These are phyloP conservation scores for Micromonas commoda DNA, from an alignment of 139 green algal species.

Conservation along the genomic window DNA sequence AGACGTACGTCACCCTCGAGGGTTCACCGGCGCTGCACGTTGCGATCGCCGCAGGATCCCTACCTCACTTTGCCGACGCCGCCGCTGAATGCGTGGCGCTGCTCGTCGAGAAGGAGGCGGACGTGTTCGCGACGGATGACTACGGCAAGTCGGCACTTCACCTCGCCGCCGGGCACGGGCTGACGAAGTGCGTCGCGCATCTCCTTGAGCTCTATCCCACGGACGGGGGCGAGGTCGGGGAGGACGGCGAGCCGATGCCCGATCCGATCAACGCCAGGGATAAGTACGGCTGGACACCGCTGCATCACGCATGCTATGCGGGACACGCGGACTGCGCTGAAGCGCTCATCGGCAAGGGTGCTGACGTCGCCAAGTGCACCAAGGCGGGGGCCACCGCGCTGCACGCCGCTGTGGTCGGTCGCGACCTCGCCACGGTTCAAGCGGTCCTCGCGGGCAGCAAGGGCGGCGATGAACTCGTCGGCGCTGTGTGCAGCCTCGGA, in stretches of 20 bases:
- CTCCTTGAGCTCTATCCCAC: conserved; percentile 36
- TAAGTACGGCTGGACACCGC: neutral
- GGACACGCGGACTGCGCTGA: conserved; percentile 23
- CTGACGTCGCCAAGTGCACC: neutral
- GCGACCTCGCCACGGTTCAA: neutral
- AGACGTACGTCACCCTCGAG: conserved; percentile 45
- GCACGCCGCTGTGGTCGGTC: conserved; percentile 5
- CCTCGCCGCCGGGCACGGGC: conserved; percentile 59
- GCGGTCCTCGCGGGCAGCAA: too few relatives aligned
- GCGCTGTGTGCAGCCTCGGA: neutral
- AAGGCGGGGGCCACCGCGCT: conserved; percentile 1
- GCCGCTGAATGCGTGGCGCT: conserved; percentile 36
- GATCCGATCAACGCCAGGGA: conserved; percentile 8
- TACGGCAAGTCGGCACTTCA: conserved; percentile 63
- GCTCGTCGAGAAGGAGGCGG: conserved; percentile 43
- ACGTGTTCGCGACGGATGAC: conserved; percentile 57
- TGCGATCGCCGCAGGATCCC: conserved; percentile 43
- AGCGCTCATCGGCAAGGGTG: neutral
- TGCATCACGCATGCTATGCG: conserved; percentile 16
- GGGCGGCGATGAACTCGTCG: neutral
- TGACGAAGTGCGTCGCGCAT: conserved; percentile 14
- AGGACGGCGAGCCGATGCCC: conserved; percentile 1
- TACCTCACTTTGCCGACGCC: conserved; percentile 25
- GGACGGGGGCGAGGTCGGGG: neutral
- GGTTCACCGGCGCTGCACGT: conserved; percentile 61